Evolutionary conservation across 805 yeast species (phyloP).

Genomic region (Alloascoidea hylecoeti): DNA sequence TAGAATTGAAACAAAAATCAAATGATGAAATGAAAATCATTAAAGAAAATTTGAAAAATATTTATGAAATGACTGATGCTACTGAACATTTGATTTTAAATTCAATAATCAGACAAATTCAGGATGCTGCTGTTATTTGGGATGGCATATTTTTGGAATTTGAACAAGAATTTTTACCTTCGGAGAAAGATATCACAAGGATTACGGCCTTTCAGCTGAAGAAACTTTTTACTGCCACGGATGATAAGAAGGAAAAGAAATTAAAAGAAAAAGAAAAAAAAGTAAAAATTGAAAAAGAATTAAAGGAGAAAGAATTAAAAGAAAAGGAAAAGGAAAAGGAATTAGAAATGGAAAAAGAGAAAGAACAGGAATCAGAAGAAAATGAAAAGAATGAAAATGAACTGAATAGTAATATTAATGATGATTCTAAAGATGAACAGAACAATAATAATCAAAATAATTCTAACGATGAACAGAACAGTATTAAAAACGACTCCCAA

Average conservation of each 20-base stretch:
- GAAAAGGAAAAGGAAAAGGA: slow-evolving; percentile 12
- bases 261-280: slow-evolving; percentile 2
- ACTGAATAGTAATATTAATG: too few relatives aligned
- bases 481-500: too few relatives aligned
- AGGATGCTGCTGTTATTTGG: slow-evolving; percentile 79
- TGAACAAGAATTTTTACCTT: slow-evolving; percentile 67
- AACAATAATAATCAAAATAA: too few relatives aligned
- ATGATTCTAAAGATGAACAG: too few relatives aligned
- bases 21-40: slow-evolving; percentile 35
- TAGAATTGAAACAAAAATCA: slow-evolving; percentile 39
- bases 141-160: slow-evolving; percentile 71
- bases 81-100: slow-evolving; percentile 63
- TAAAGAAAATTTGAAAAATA: slow-evolving; percentile 26
- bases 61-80: slow-evolving; percentile 41
- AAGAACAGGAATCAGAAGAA: slow-evolving; percentile 4
- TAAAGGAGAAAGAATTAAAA: slow-evolving; percentile 11
- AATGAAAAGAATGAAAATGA: slow-evolving; percentile 6
- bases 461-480: too few relatives aligned
- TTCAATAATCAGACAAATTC: slow-evolving; percentile 51
- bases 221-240: slow-evolving; percentile 51
- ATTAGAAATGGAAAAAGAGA: slow-evolving; percentile 8
- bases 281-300: slow-evolving; percentile 9
- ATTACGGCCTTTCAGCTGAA: slow-evolving; percentile 81
- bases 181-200: slow-evolving; percentile 84
- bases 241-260: slow-evolving; percentile 9